Base-by-base conservation (phyloP, 768 basidiomycete species). In the Lactarius hengduanensis region DNA sequence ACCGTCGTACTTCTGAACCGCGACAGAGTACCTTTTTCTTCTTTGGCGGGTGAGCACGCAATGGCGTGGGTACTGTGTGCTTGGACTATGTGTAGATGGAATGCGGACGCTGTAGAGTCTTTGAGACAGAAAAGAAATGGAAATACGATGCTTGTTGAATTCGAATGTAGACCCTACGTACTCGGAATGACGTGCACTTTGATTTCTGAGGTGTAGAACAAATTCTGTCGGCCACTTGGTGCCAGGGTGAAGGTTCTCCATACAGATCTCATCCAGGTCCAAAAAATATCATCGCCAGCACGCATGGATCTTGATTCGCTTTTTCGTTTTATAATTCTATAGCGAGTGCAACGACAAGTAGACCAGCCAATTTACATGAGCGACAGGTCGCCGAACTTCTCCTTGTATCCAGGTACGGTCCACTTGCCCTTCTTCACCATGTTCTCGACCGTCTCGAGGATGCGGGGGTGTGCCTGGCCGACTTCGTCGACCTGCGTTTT, bases 371-470 rank as follows among this genome's bases (percentile, higher is more conserved):
- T 59, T 82, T 91, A 96, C 87, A 95, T 87, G 76, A 96, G 82
- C 68, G 92, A 90, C 78, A 96, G 86, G 77, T 96, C 93, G 75
- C 94, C 94, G 77, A 95, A 96, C 82, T 96, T 96, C 85, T 96
- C 94, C 83, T 92, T 89, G 86, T 92, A 92, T 43, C 91, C 96
- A 73, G 96, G 96, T 65, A 98, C 96, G 73, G 90, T 94, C 90
- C 94, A 97, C 82, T 98, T 97, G 78, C 96, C 96, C 81, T 98
- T 95, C 86, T 90, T 88, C 70, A 98, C 78, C 94, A 97, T 96
- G 71, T 83, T 91, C 80, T 98, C 94, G 66, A 97, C 92, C 53
- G 91, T 87, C 78, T 97, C 88, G 45, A 83, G 80, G 77, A 98
- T 88, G 77, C 93, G 92, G 20, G 97, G 97, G 78, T 97, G 91